Base-by-base conservation (phyloP, 2,329 filamentous ascomycete genomes). In the Elsinoe batatas region DNA sequence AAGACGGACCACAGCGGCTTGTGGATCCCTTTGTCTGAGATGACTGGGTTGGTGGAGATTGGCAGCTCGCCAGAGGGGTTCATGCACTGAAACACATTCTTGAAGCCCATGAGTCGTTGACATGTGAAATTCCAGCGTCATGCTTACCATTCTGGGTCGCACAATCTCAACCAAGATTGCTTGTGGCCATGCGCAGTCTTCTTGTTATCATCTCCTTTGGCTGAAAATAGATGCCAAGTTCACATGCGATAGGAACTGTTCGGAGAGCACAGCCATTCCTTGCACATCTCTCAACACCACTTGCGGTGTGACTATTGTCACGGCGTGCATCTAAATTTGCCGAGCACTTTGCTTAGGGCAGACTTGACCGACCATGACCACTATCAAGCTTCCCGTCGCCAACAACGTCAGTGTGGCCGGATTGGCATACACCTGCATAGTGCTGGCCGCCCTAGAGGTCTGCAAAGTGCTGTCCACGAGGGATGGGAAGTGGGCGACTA, bases 1-100 rank as follows among this genome's bases (percentile, higher is more conserved):
- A 51, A 33, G 47, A 51, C 47, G 47, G 47, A 38, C 15, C 18
- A 33, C 13, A 37, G 33, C 32, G 47, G 47, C 47, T 51, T 51
- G 47, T 51, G 47, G 47, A 51, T 51, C 47, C 44, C 33, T 49
- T 49, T 13, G 20, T 32, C 20, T 18, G 18, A 42, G 38, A 11
- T 42, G 20, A 18, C n/a, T 6, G 17, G 20, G 7, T 12, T 26
- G 18, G 40, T 44, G 40, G 40, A 26, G 44, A 40, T 18, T 18
- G 37, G n/a, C 37, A 26, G 32, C 43, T 33, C 17, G 12, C 7
- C 15, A 36, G 30, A 20, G 44, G 36, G 15, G 32, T 33, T 49
- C 26, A 49, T 49, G 32, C 32, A 49, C 20, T 44, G 40, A 44
- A 44, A 44, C 40, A 44, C 17, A 30, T 30, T 30, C 7, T 8